Evolutionary conservation across 805 yeast species (phyloP).

Genomic region (Kluyveromyces wickerhamii): DNA sequence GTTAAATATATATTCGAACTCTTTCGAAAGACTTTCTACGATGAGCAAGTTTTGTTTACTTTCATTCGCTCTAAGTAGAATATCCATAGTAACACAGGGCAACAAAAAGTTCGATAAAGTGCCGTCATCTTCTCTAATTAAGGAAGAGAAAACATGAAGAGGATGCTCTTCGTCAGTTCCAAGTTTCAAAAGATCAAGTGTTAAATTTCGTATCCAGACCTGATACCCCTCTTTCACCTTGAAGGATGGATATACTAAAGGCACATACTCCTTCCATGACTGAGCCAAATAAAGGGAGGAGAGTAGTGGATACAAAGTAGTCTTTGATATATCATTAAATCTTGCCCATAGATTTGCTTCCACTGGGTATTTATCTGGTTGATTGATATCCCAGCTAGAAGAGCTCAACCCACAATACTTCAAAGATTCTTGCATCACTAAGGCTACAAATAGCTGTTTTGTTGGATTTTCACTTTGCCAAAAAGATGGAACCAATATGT

Average conservation of each 20-base stretch:
- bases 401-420: conserved; percentile 48
- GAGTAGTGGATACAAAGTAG: conserved; percentile 68
- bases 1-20: conserved; percentile 52
- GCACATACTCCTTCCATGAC: conserved; percentile 41
- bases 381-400: conserved; percentile 25
- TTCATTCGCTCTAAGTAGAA: conserved; percentile 44
- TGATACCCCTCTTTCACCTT: conserved; percentile 46
- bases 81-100: conserved; percentile 67
- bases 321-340: conserved; percentile 57
- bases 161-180: conserved; percentile 34
- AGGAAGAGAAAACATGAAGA: conserved; percentile 53
- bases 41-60: conserved; percentile 34
- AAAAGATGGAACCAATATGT: conserved; percentile 70
- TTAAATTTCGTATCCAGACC: conserved; percentile 64
- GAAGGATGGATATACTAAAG: conserved; percentile 57
- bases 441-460: conserved; percentile 75
- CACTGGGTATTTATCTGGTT: conserved; percentile 19
- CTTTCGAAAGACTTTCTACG: conserved; percentile 42
- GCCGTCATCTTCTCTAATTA: conserved; percentile 63
- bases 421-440: conserved; percentile 80
- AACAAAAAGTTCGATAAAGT: conserved; percentile 61
- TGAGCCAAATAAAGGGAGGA: conserved; percentile 61
- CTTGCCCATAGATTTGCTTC: conserved; percentile 46
- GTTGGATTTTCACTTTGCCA: conserved; percentile 87
- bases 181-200: conserved; percentile 52